phyloP scores from a whole-genome alignment of 2,329 filamentous ascomycete genomes.

The Fusarium beomiforme region DNA sequence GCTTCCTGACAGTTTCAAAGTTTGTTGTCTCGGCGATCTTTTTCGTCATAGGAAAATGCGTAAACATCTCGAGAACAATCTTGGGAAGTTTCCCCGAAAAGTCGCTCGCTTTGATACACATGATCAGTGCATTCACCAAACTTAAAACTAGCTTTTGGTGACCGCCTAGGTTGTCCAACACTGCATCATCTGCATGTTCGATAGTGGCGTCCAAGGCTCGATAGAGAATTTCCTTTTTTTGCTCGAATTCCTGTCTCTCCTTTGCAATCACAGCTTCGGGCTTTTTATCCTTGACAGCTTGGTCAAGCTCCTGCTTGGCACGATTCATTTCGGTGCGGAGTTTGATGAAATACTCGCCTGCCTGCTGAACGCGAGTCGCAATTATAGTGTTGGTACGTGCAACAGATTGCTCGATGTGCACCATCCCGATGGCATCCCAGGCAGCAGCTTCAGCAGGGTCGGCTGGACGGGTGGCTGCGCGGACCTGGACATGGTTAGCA shows the following conservation, averaged over 20 bases:
- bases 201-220: slow-evolving; percentile 64
- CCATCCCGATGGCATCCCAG: slow-evolving; percentile 64
- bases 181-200: slow-evolving; percentile 63
- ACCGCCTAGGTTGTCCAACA: slow-evolving; percentile 67
- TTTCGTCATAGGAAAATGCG: slow-evolving; percentile 69
- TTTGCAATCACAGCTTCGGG: slow-evolving; percentile 49
- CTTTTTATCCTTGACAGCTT: slow-evolving; percentile 55
- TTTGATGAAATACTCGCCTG: slow-evolving; percentile 60
- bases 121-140: slow-evolving; percentile 63
- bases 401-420: slow-evolving; percentile 57
- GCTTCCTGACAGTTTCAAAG: slow-evolving; percentile 71
- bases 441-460: slow-evolving; percentile 59
- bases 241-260: slow-evolving; percentile 54
- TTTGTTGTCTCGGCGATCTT: slow-evolving; percentile 72
- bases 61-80: slow-evolving; percentile 68
- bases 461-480: slow-evolving; percentile 55
- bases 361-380: slow-evolving; percentile 60
- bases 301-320: slow-evolving; percentile 56
- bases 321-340: slow-evolving; percentile 60
- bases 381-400: slow-evolving; percentile 52
- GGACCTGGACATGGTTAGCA: slow-evolving; percentile 45
- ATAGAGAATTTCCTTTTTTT: slow-evolving; percentile 60
- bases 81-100: slow-evolving; percentile 65
- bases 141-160: slow-evolving; percentile 66
- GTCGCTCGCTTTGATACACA: slow-evolving; percentile 63